These are phyloP conservation scores for Sporobolomyces roseus DNA, from an alignment of 768 basidiomycete species.

Conservation along the genomic window DNA sequence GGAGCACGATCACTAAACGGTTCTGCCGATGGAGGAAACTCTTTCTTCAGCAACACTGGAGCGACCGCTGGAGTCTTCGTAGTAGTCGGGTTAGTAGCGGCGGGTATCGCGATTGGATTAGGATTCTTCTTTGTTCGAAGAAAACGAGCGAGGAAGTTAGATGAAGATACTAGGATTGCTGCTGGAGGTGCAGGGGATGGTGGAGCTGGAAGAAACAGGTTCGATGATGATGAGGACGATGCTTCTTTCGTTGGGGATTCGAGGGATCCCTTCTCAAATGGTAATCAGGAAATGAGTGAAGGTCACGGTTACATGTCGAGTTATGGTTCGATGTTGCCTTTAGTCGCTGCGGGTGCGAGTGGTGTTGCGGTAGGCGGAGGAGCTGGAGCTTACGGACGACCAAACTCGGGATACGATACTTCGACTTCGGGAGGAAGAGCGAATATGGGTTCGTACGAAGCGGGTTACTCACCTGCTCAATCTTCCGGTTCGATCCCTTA, in stretches of 20 bases:
- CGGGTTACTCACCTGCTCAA: slow-evolving; percentile 13
- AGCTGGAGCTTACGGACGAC: neutral
- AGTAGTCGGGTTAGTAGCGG: slow-evolving; percentile 64
- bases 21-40: slow-evolving; percentile 3
- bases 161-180: slow-evolving; percentile 45
- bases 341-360: slow-evolving; percentile 8
- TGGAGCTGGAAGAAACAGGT: slow-evolving; percentile 43
- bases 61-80: slow-evolving; percentile 73
- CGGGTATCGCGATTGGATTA: slow-evolving; percentile 54
- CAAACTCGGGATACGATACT: slow-evolving; percentile 5
- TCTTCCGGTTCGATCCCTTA: slow-evolving; percentile 17
- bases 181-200: slow-evolving; percentile 45
- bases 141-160: slow-evolving; percentile 48
- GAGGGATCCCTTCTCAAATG: neutral
- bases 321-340: slow-evolving; percentile 19
- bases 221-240: slow-evolving; percentile 37
- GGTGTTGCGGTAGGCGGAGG: neutral
- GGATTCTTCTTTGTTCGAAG: slow-evolving; percentile 51
- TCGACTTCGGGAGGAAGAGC: too few species aligned
- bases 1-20: slow-evolving; percentile 26
- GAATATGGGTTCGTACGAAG: too few species aligned
- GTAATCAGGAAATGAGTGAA: neutral
- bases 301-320: slow-evolving; percentile 23
- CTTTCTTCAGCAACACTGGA: slow-evolving; percentile 74
- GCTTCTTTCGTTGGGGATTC: neutral